Evolutionary conservation across 352 stramenopile genomes (phyloP), one percentile per base, ranked within the genome.

Genomic region (Phytopythium boreale): DNA sequence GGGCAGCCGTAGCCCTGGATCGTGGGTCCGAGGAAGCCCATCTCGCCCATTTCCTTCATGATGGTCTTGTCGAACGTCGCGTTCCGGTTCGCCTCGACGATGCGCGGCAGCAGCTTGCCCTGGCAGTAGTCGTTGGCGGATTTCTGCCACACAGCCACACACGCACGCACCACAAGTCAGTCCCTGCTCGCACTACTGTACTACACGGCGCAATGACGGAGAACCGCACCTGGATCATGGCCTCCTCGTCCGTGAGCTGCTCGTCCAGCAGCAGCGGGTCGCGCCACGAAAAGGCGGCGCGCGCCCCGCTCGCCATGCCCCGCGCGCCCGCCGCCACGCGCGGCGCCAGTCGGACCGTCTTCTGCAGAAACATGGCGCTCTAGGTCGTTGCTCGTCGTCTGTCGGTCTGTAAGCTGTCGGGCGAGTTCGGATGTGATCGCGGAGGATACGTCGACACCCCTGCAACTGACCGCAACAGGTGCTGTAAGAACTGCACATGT

Each of bases 1-100:
- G 90, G 76, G 59, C 97, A 98, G 56, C 96, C 97, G 81, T 99
- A 99, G 36, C 89, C 88, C 59, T 97, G 59, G 56, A 99, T 94
- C 11, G 96, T 99, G 8, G 91, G 76, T 63, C 97, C 97, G 3
- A 99, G 74, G 52, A 99, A 90, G 36, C 97, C 97, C 74, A 98
- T 88, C 52, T 93, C 75, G 27, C 96, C 96, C 82, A 98, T 96
- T 76, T 98, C 89, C 55, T 84, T 85, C 91, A 99, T 98, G 64
- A 99, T 97, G 10, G 75, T 72, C 65, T 94, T 84, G 71, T 99
- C 92, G 62, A 99, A 98, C 55, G 77, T 87, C 76, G 97, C 97
- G 57, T 98, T 84, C 36, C 97, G 90, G 80, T 98, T 99, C 15
- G 93, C 94, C 58, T 98, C 64, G 15, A 98, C 74, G 46, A 99